These are phyloP conservation scores for Aspergillus flavus DNA, from an alignment of 2,329 filamentous ascomycete species.

Conservation along the genomic window DNA sequence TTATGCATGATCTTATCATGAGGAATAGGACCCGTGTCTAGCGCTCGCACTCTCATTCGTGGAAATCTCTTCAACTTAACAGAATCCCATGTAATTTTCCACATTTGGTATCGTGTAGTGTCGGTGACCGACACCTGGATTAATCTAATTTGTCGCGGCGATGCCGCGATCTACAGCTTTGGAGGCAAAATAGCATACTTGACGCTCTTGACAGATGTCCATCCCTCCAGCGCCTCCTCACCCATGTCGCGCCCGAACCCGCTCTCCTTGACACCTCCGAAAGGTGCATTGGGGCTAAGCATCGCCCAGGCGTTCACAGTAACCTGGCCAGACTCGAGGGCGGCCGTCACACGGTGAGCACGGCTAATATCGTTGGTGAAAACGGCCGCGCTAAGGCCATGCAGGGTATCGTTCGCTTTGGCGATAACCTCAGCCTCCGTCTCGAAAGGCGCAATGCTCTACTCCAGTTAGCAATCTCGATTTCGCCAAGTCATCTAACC, in stretches of 20 bases:
- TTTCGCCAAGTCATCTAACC: not conserved
- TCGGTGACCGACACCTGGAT: not conserved
- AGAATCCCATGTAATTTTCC: not conserved
- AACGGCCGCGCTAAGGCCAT: constrained; percentile 30
- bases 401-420: constrained; percentile 56
- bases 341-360: constrained; percentile 26
- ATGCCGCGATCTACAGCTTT: not conserved
- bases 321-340: constrained; percentile 28
- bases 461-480: not conserved
- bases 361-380: constrained; percentile 30
- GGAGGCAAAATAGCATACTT: constrained; percentile 19
- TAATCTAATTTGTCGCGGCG: not conserved
- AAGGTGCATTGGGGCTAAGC: constrained; percentile 28
- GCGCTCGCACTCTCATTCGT: not conserved
- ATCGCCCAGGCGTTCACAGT: constrained; percentile 32
- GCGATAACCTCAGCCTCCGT: constrained; percentile 61
- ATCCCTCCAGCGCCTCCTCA: constrained; percentile 28
- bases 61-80: not conserved
- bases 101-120: not conserved
- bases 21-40: not conserved
- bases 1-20: not conserved
- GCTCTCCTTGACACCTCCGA: constrained; percentile 32
- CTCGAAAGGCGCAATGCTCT: constrained; percentile 60
- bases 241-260: constrained; percentile 33
- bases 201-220: constrained; percentile 27